These are phyloP conservation scores for Phytophthora chlamydospora DNA, from an alignment of 352 stramenopile genomes.

Conservation along the genomic window DNA sequence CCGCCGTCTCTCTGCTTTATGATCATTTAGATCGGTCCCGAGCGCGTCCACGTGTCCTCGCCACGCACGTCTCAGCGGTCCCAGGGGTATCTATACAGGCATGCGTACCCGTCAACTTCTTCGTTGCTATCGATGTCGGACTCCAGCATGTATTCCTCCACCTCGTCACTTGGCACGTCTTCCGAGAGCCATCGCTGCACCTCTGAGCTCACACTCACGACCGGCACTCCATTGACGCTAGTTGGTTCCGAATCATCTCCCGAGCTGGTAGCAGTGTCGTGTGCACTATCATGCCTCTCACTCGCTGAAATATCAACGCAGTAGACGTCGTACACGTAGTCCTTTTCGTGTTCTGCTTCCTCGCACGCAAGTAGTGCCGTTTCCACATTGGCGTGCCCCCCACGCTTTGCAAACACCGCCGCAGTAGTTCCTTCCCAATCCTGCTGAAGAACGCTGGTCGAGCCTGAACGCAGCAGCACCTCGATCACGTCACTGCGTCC, in stretches of 20 bases:
- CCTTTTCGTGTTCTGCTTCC: constrained; percentile 74
- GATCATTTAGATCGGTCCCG: constrained; percentile 25
- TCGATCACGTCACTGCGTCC: constrained; percentile 85
- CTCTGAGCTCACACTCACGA: constrained; percentile 77
- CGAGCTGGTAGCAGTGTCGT: constrained; percentile 16
- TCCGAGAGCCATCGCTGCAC: constrained; percentile 83
- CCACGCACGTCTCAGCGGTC: constrained; percentile 25
- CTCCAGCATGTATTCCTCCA: constrained; percentile 83
- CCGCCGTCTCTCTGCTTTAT: constrained; percentile 33
- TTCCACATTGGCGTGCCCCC: constrained; percentile 63
- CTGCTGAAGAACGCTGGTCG: constrained; percentile 57
- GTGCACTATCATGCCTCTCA: constrained; percentile 25
- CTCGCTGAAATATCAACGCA: constrained; percentile 74
- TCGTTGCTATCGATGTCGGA: constrained; percentile 76
- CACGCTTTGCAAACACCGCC: constrained; percentile 59
- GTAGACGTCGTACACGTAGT: constrained; percentile 89
- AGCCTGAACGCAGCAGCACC: constrained; percentile 52
- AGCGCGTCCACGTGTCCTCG: constrained; percentile 8
- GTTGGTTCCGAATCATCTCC: constrained; percentile 25
- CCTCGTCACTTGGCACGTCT: constrained; percentile 56
- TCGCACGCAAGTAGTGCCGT: constrained; percentile 75
- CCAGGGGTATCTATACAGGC: constrained; percentile 43
- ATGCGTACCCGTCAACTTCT: constrained; percentile 66
- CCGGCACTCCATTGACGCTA: constrained; percentile 36
- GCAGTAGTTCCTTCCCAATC: constrained; percentile 71